Evolutionary conservation across 129 eudicot species (phyloP).

Genomic region (Centaurea solstitialis): DNA sequence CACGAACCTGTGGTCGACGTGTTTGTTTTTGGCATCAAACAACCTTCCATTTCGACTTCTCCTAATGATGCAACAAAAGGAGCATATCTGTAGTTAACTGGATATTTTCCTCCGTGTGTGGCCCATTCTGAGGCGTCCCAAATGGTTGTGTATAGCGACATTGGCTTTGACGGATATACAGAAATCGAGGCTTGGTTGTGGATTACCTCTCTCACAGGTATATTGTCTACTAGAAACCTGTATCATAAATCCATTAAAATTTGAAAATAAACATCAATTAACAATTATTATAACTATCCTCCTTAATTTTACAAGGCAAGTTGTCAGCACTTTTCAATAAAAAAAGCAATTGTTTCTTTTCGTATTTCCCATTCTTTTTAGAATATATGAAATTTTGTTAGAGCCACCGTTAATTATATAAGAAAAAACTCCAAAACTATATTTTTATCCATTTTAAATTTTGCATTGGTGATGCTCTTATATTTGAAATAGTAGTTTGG

Average conservation of each 20-base stretch:
- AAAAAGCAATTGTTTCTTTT: too few relatives aligned
- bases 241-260: background rate
- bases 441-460: too few relatives aligned
- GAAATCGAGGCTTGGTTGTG: slow-evolving; percentile 51
- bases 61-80: slow-evolving; percentile 68
- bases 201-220: slow-evolving; percentile 81
- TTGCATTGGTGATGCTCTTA: too few relatives aligned
- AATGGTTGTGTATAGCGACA: slow-evolving; percentile 75
- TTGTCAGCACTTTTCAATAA: too few relatives aligned
- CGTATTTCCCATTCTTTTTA: too few relatives aligned
- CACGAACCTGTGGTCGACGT: slow-evolving; percentile 37
- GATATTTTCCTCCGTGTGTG: slow-evolving; percentile 86
- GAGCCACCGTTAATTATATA: too few relatives aligned
- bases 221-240: slow-evolving; percentile 92
- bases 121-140: slow-evolving; percentile 99
- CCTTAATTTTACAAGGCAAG: too few relatives aligned
- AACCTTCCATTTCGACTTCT: slow-evolving; percentile 65
- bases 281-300: background rate
- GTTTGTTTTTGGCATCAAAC: slow-evolving; percentile 42
- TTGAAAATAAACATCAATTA: background rate
- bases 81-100: slow-evolving; percentile 68
- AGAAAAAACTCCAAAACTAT: too few relatives aligned
- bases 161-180: slow-evolving; percentile 83
- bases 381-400: too few relatives aligned
- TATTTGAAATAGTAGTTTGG: too few relatives aligned